Base-by-base conservation (phyloP, 768 basidiomycete species). In the Tricholoma furcatifolium region DNA sequence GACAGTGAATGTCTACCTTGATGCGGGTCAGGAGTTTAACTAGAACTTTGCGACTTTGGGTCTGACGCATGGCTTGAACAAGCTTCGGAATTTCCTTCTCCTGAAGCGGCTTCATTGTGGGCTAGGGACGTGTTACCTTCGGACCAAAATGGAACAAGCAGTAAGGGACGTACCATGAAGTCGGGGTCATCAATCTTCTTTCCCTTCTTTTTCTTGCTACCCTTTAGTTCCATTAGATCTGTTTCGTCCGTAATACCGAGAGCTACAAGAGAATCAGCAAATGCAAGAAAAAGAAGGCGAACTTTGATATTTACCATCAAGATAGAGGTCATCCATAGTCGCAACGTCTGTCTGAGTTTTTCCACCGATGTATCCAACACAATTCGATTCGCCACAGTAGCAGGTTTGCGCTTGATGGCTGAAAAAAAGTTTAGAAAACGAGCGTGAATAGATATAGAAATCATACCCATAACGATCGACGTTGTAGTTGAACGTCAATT, bases 401-500 rank as follows among this genome's bases (percentile, higher is more conserved):
- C 97, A 99, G 27, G 78, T 78, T 67, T 99, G 97, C 46, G 97
- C 88, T 54, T 95, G 91, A 69, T 99, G 93, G 0, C 95, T 96
- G 57, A 6, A 18, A 43, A 24, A 32, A 2, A 31, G 17, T 4
- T 46, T n/a, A 4, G 27, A 36, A 2, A 14, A 27, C n/a, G 9
- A 11, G 8, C 31, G 17, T n/a, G 12, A 0, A 34, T 8, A 43
- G 36, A 6, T 51, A 47, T n/a, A 32, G 39, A 40, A 44, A 39
- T 27, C 3, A 75, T 87, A 95, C 96, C 96, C 97, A 63, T 99
- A 99, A 53, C 97, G 92, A 69, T 98, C 97, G 36, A 98, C 97
- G 67, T 99, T 99, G 68, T 99, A 99, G 70, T 99, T 98, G 76
- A 98, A 98, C 0, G 97, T 98, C 60, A 98, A 70, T 69, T 98